These are phyloP conservation scores for Canariomyces notabilis DNA, from an alignment of 2,329 filamentous ascomycete genomes.

Conservation along the genomic window DNA sequence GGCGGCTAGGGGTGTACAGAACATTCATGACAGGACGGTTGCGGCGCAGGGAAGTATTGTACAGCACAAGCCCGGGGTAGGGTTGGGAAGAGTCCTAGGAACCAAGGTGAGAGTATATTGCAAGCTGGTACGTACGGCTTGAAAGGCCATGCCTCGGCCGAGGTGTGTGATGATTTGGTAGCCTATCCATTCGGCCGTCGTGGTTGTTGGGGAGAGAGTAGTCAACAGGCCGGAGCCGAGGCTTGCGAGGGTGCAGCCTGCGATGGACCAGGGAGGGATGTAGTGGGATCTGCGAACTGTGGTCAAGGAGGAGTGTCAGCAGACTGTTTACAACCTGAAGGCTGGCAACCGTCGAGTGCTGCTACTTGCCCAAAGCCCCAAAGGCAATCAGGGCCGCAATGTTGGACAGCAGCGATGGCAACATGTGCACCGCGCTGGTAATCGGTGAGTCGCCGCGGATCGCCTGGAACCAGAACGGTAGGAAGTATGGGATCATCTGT, in stretches of 20 bases:
- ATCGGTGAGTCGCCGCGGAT: background rate
- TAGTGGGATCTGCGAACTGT: background rate
- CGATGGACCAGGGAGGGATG: background rate
- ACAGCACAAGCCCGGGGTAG: too few relatives aligned
- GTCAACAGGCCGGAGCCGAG: conserved; percentile 2
- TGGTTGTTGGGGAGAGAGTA: background rate
- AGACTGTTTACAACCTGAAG: background rate
- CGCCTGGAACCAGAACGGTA: conserved; percentile 5
- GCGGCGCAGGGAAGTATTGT: too few relatives aligned
- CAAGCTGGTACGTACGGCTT: background rate
- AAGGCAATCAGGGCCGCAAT: background rate
- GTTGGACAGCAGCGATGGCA: background rate
- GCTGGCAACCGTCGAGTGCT: background rate
- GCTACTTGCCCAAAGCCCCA: background rate
- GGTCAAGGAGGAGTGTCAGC: background rate
- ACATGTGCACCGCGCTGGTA: background rate
- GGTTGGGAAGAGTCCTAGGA: too few relatives aligned
- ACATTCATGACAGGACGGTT: too few relatives aligned
- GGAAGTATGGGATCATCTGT: background rate
- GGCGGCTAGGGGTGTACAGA: background rate
- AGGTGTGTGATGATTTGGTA: background rate
- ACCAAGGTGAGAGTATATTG: too few relatives aligned
- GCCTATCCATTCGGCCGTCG: conserved; percentile 2
- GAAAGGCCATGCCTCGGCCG: background rate
- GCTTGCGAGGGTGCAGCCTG: background rate